A percentile compares a stretch with the other conserved stretches of the same genome.
phyloP scores from a whole-genome alignment of 2,329 filamentous ascomycete genomes.

The Penicillium crustosum region DNA sequence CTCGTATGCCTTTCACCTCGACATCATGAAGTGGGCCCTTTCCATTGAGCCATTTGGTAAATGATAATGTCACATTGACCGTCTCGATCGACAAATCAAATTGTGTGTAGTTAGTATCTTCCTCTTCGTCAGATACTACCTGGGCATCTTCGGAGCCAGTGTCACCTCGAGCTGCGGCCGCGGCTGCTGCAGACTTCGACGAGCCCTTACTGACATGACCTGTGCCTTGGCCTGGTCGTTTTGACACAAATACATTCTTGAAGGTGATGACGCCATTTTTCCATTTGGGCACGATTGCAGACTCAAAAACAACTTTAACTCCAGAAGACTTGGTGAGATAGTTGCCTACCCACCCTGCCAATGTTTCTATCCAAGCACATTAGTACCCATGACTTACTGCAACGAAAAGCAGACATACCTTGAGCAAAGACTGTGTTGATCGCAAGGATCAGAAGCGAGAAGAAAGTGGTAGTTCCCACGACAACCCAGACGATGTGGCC shows the following conservation, averaged over 20 bases:
- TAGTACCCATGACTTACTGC: constrained; percentile 20
- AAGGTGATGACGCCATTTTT: constrained; percentile 93
- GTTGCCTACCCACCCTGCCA: constrained; percentile 91
- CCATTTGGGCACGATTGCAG: constrained; percentile 96
- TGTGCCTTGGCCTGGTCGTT: constrained; percentile 76
- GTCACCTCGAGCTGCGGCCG: constrained; percentile 61
- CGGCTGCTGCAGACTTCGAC: constrained; percentile 75
- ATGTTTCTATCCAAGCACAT: constrained; percentile 64
- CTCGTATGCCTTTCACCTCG: constrained; percentile 88
- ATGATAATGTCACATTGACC: constrained; percentile 93
- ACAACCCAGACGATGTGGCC: constrained; percentile 94
- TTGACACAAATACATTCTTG: constrained; percentile 92
- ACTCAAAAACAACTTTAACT: constrained; percentile 93
- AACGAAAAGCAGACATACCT: constrained; percentile 52
- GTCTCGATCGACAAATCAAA: constrained; percentile 94
- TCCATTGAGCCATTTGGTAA: constrained; percentile 98
- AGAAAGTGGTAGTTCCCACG: constrained; percentile 96
- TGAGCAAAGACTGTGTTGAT: constrained; percentile 98
- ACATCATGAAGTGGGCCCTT: constrained; percentile 90
- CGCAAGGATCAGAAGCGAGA: constrained; percentile 83
- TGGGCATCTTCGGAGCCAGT: constrained; percentile 43
- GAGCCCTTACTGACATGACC: constrained; percentile 92
- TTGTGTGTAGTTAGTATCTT: constrained; percentile 96
- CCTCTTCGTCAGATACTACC: constrained; percentile 51
- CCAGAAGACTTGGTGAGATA: constrained; percentile 93